Evolutionary conservation across 2,329 filamentous ascomycete genomes (phyloP).

Genomic region (Madurella mycetomatis): DNA sequence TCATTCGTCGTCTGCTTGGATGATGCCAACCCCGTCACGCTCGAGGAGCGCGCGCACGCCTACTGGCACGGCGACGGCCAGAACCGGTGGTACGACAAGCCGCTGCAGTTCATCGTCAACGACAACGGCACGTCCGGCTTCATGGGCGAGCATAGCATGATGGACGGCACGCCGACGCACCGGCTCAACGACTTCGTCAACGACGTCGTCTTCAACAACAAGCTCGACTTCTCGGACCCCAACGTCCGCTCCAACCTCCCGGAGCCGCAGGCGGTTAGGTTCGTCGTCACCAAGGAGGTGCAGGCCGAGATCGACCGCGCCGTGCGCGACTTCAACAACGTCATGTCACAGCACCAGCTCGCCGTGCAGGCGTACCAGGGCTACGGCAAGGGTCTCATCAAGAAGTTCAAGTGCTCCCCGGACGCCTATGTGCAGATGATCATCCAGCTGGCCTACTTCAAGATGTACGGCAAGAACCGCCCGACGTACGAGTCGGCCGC

Average conservation of each 20-base stretch:
- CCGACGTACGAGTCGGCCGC: slow-evolving; percentile 97
- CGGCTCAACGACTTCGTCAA: slow-evolving; percentile 94
- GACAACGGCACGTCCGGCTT: slow-evolving; percentile 97
- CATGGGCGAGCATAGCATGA: slow-evolving; percentile 99
- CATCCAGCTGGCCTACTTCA: slow-evolving; percentile 96
- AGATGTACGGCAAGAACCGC: slow-evolving; percentile 97
- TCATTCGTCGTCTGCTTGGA: slow-evolving; percentile 93
- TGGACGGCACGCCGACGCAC: slow-evolving; percentile 98
- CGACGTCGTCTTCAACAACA: slow-evolving; percentile 87
- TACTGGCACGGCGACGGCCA: slow-evolving; percentile 98
- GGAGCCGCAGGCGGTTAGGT: slow-evolving; percentile 72
- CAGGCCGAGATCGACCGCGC: slow-evolving; percentile 76
- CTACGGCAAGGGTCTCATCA: slow-evolving; percentile 97
- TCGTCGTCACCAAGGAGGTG: slow-evolving; percentile 70
- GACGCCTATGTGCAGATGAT: slow-evolving; percentile 98
- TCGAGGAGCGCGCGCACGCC: slow-evolving; percentile 90
- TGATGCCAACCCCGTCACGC: slow-evolving; percentile 82
- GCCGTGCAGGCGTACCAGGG: slow-evolving; percentile 93
- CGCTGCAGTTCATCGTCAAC: slow-evolving; percentile 94
- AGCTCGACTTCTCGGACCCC: slow-evolving; percentile 81
- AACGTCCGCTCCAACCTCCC: slow-evolving; percentile 75
- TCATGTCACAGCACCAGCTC: slow-evolving; percentile 86
- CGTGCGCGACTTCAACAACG: slow-evolving; percentile 68
- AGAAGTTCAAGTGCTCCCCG: slow-evolving; percentile 98
- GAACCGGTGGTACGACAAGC: slow-evolving; percentile 98